These are phyloP conservation scores for Lantana camara DNA, from an alignment of 257 asterid genomes.

Conservation along the genomic window DNA sequence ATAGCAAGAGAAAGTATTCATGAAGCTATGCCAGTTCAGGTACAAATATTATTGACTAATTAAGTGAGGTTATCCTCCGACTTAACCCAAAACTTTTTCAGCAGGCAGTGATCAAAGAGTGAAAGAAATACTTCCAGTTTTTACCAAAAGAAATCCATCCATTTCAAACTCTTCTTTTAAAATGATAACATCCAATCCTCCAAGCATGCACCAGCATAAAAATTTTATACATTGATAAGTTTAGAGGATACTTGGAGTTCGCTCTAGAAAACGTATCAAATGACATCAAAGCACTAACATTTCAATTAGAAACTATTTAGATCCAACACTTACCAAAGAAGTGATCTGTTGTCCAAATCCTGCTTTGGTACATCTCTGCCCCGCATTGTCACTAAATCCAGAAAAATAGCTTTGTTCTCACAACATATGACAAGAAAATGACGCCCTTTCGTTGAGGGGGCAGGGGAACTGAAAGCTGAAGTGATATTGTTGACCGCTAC, in stretches of 20 bases:
- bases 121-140: slow-evolving; percentile 1
- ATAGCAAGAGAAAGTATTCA: not conserved
- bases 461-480: slow-evolving; percentile 82
- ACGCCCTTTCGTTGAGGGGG: slow-evolving; percentile 92
- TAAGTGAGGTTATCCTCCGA: not conserved
- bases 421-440: slow-evolving; percentile 98
- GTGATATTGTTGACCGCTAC: slow-evolving; percentile 77
- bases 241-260: not conserved
- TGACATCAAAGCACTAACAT: slow-evolving; percentile 13
- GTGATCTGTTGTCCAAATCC: slow-evolving; percentile 94
- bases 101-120: slow-evolving; percentile 2
- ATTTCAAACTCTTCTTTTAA: not conserved
- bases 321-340: slow-evolving; percentile 63
- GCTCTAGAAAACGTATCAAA: slow-evolving; percentile 1
- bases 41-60: slow-evolving; percentile 2
- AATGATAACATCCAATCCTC: slow-evolving; percentile 4
- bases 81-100: slow-evolving; percentile 13
- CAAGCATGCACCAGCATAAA: not conserved
- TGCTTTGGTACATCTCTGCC: slow-evolving; percentile 99
- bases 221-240: slow-evolving; percentile 7
- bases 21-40: slow-evolving; percentile 12
- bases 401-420: slow-evolving; percentile 94
- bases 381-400: slow-evolving; percentile 97
- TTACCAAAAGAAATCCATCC: slow-evolving; percentile 5
- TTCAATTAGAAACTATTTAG: not conserved